Conservation (phyloP, 1,284 basidiomycete species). For the Ganoderma multipileum region DNA sequence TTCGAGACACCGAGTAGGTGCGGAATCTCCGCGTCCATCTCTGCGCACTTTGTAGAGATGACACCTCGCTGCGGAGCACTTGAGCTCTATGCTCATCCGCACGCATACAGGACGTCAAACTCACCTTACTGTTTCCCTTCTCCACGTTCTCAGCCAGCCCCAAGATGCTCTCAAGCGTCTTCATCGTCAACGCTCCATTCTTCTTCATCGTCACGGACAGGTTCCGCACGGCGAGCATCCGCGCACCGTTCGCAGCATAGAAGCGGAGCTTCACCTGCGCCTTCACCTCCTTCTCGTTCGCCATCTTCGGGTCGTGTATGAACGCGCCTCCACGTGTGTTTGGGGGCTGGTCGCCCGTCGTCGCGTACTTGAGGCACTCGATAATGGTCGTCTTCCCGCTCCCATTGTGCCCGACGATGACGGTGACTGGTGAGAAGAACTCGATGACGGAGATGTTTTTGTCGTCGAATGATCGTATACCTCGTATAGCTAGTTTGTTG, state of each 20-base stretch:
- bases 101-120: slow-evolving; percentile 28
- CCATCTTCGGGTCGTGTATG: slow-evolving; percentile 98
- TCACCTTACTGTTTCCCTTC: slow-evolving; percentile 75
- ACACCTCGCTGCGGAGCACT: slow-evolving; percentile 69
- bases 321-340: slow-evolving; percentile 99
- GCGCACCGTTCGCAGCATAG: slow-evolving; percentile 84
- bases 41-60: slow-evolving; percentile 96
- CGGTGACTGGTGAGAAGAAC: slow-evolving; percentile 97
- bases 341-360: slow-evolving; percentile 97
- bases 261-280: slow-evolving; percentile 97
- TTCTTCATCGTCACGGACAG: slow-evolving; percentile 95
- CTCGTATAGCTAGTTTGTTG: slow-evolving; percentile 88
- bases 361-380: slow-evolving; percentile 99
- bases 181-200: slow-evolving; percentile 89
- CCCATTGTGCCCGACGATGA: slow-evolving; percentile 99
- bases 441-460: slow-evolving; percentile 95
- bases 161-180: slow-evolving; percentile 95
- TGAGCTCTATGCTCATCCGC: slow-evolving; percentile 11
- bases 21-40: slow-evolving; percentile 96
- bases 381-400: slow-evolving; percentile 99
- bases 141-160: slow-evolving; percentile 72
- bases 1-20: slow-evolving; percentile 94
- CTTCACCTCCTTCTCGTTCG: slow-evolving; percentile 97
- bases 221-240: slow-evolving; percentile 94
- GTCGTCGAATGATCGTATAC: slow-evolving; percentile 94